Evolutionary conservation across 768 basidiomycete genomes (phyloP).

Genomic region (Mycena sanguinolenta): DNA sequence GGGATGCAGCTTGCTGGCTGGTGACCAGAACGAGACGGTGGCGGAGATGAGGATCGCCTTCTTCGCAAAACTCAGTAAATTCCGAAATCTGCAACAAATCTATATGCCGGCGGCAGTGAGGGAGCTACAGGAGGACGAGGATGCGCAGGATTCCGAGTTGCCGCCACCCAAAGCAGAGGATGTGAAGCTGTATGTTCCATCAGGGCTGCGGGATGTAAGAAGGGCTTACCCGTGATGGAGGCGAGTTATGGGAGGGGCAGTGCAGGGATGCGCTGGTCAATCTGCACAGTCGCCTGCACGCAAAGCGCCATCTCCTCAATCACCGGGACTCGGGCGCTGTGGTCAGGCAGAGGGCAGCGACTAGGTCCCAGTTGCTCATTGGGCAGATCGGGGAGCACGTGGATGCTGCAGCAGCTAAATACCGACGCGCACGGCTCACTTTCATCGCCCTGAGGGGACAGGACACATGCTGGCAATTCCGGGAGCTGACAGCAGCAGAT

Average conservation of each 20-base stretch:
- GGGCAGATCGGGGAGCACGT: conserved; percentile 16
- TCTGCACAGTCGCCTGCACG: conserved; percentile 20
- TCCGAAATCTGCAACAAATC: no score
- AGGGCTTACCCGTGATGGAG: conserved; percentile 15
- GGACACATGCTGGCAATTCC: neutral
- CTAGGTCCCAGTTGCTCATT: conserved; percentile 11
- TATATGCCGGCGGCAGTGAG: conserved; percentile 17
- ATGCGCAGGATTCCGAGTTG: conserved; percentile 1
- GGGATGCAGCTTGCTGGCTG: no score
- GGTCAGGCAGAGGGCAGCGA: conserved; percentile 20
- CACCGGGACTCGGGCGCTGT: conserved; percentile 10
- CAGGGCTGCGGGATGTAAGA: neutral
- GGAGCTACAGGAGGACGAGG: conserved; percentile 23
- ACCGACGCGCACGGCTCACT: neutral
- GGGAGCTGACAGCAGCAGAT: neutral
- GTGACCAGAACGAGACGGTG: no score
- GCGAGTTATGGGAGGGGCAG: conserved; percentile 14
- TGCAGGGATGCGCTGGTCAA: conserved; percentile 1
- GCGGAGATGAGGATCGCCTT: conserved; percentile 19
- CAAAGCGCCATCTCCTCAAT: conserved; percentile 16
- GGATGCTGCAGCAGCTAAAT: neutral
- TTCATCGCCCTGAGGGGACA: neutral
- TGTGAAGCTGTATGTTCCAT: no score
- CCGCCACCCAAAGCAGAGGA: conserved; percentile 22
- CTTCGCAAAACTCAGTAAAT: no score